Base-by-base conservation (phyloP, 495 filamentous ascomycete species). In the Tuber umbilicatum region DNA sequence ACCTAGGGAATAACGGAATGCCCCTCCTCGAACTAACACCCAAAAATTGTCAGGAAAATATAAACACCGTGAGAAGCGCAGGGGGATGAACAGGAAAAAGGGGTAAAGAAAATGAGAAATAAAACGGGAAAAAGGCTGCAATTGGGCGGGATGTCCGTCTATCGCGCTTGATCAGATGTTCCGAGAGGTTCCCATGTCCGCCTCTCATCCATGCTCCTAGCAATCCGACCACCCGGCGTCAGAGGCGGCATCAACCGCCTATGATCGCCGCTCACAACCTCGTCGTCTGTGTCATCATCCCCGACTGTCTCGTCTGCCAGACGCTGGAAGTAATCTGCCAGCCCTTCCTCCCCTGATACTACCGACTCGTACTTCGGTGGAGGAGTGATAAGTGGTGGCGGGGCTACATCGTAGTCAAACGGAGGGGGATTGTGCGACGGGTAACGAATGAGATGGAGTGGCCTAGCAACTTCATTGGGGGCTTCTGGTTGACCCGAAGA, bases 361-460 rank as follows among this genome's bases (percentile, higher is more conserved):
- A 98, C 91, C 39, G 86, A 85, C 27, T 94, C 93, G 77, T 99
- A 99, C 71, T 91, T 89, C 0, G 95, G 95, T 3, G 95, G 95
- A 38, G 81, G 81, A 23, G 81, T 82, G 31, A 78, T 72, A 37
- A 80, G 73, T 12, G 78, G 81, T 68, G 92, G 96, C 2, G 94
- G 94, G n/a, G 94, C 91, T 23, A 90, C 87, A 14, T 97, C 91
- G 27, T 91, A 92, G 73, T 97, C 92, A 78, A 98, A 99, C 0
- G 94, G 87, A 0, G 95, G 95, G 1, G 95, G 95, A 70, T 94
- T 93, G 82, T 91, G 96, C 0, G 92, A 95, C 0, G 96, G 96
- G 5, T 87, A 86, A n/a, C 95, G 90, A 31, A 98, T 82, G 7
- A 98, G 87, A 83, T 99, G 95, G 77, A 97, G 97, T 0, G 94